Conservation (phyloP, 2,329 filamentous ascomycete genomes). For the Diplocarpon rosae region DNA sequence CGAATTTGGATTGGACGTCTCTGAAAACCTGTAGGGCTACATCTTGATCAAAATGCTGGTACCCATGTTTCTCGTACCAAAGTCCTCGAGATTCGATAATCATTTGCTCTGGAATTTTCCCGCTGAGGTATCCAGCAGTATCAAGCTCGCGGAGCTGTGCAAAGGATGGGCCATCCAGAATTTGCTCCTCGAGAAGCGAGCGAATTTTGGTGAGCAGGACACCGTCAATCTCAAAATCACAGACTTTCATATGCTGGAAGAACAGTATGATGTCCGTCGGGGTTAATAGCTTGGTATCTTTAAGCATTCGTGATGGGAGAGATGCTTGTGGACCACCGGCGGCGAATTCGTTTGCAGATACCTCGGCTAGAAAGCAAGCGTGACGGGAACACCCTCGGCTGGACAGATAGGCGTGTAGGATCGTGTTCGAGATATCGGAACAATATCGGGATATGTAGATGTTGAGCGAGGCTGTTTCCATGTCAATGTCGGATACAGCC, state of each 20-base stretch:
- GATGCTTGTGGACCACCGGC: neutral
- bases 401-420: slow-evolving; percentile 4
- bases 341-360: neutral
- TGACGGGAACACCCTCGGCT: slow-evolving; percentile 1
- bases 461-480: slow-evolving; percentile 1
- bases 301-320: neutral
- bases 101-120: slow-evolving; percentile 4
- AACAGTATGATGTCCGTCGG: slow-evolving; percentile 2
- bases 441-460: slow-evolving; percentile 4
- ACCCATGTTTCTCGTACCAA: slow-evolving; percentile 5
- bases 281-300: slow-evolving; percentile 1
- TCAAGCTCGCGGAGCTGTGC: slow-evolving; percentile 2
- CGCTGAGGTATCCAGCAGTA: slow-evolving; percentile 3
- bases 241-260: slow-evolving; percentile 2
- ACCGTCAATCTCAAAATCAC: slow-evolving; percentile 1
- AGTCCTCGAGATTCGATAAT: slow-evolving; percentile 3
- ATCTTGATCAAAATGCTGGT: slow-evolving; percentile 4
- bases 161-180: slow-evolving; percentile 4
- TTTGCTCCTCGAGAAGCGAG: slow-evolving; percentile 2
- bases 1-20: slow-evolving; percentile 1
- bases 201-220: neutral
- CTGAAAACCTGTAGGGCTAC: slow-evolving; percentile 1
- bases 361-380: slow-evolving; percentile 2
- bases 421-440: neutral
- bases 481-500: slow-evolving; percentile 1